Percentiles rank a stretch among this genome's conserved stretches.
These are phyloP conservation scores for Teunomyces kruisii DNA, from an alignment of 805 yeast species.

Conservation along the genomic window DNA sequence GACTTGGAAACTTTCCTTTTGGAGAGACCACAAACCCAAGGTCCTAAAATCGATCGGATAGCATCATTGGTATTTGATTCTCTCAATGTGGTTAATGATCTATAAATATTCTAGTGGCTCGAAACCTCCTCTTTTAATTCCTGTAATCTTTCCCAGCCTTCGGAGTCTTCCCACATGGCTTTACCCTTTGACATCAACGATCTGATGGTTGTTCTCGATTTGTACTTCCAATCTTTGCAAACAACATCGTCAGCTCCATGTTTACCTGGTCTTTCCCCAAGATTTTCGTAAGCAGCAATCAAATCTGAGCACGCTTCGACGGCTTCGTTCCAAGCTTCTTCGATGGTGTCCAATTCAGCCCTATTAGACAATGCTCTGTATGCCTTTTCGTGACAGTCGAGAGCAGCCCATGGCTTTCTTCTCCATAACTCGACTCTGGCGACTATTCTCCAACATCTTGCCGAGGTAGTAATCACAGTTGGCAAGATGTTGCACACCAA, in stretches of 20 bases:
- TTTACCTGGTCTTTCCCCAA: conserved; percentile 83
- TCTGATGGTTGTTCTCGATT: conserved; percentile 70
- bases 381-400: conserved; percentile 85
- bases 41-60: conserved; percentile 12
- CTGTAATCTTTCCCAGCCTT: conserved; percentile 68
- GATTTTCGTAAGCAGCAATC: conserved; percentile 79
- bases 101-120: conserved; percentile 22
- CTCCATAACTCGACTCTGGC: conserved; percentile 88
- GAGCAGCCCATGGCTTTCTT: conserved; percentile 79
- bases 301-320: conserved; percentile 77
- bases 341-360: conserved; percentile 64
- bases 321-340: conserved; percentile 70
- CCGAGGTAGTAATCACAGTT: conserved; percentile 59
- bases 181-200: conserved; percentile 78
- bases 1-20: neutral
- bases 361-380: conserved; percentile 67
- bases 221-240: conserved; percentile 89
- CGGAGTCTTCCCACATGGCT: conserved; percentile 73
- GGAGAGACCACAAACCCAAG: neutral
- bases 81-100: neutral
- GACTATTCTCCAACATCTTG: conserved; percentile 79
- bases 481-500: conserved; percentile 73
- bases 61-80: conserved; percentile 24
- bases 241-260: conserved; percentile 81
- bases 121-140: conserved; percentile 48